Conservation (phyloP, 1,139 yeast species). For the Nakaseomyces uthaithaninus region DNA sequence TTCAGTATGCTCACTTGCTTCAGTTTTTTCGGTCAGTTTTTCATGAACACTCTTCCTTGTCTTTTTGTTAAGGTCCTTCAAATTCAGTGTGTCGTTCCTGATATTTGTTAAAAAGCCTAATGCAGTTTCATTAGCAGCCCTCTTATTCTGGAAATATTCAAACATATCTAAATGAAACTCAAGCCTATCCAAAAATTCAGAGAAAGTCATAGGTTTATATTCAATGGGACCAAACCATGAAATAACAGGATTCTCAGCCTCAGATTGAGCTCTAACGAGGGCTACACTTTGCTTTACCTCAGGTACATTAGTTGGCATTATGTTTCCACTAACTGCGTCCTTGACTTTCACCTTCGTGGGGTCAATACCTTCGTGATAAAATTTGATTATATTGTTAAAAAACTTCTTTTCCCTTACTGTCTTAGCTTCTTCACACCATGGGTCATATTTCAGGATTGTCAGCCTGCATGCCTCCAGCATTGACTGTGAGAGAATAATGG, state of each 20-base stretch:
- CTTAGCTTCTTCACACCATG: conserved; percentile 56
- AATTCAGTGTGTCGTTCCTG: conserved; percentile 11
- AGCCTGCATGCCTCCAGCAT: conserved; percentile 43
- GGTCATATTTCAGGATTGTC: conserved; percentile 45
- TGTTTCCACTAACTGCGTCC: conserved; percentile 27
- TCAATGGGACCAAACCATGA: conserved; percentile 54
- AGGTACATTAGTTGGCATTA: conserved; percentile 27
- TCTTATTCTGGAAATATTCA: conserved; percentile 21
- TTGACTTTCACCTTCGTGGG: conserved; percentile 30
- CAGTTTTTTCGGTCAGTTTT: not conserved
- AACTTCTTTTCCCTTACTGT: conserved; percentile 32
- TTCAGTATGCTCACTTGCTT: not conserved
- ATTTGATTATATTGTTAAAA: conserved; percentile 30
- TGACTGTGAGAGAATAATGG: conserved; percentile 27
- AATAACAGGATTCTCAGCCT: conserved; percentile 35
- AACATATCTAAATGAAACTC: conserved; percentile 31
- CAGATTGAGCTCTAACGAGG: conserved; percentile 40
- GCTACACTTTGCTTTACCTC: conserved; percentile 33
- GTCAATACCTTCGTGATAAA: conserved; percentile 31
- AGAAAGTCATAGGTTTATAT: conserved; percentile 44
- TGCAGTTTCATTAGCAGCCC: conserved; percentile 10
- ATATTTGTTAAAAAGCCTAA: conserved; percentile 11
- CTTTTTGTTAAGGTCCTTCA: conserved; percentile 14
- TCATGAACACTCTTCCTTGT: conserved; percentile 10
- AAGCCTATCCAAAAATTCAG: conserved; percentile 40